Evolutionary conservation across 2,329 filamentous ascomycete genomes (phyloP).

Genomic region (Tolypocladium inflatum): DNA sequence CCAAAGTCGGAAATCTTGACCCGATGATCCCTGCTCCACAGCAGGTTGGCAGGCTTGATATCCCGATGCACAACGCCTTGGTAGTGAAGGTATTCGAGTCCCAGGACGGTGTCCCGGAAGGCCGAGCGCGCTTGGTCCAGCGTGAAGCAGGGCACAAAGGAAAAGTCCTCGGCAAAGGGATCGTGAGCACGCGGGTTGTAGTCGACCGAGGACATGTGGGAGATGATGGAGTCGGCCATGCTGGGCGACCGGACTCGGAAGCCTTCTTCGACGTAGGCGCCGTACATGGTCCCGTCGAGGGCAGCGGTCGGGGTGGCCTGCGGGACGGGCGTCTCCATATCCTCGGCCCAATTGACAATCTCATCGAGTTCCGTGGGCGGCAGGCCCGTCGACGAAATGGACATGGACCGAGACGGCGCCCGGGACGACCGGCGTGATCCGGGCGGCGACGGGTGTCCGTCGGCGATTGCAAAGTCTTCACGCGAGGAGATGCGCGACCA

Average conservation of each 20-base stretch:
- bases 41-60: constrained; percentile 82
- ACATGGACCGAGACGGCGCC: constrained; percentile 37
- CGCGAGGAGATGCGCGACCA: constrained; percentile 33
- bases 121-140: constrained; percentile 71
- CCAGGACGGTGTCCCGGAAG: constrained; percentile 87
- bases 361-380: constrained; percentile 24
- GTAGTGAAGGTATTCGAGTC: constrained; percentile 86
- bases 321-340: constrained; percentile 43
- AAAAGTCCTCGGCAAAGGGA: constrained; percentile 74
- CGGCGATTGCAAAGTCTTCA: constrained; percentile 27
- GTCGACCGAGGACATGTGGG: constrained; percentile 58
- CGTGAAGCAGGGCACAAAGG: constrained; percentile 89
- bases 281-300: constrained; percentile 71
- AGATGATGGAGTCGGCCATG: constrained; percentile 66
- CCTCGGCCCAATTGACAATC: constrained; percentile 32
- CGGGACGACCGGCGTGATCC: constrained; percentile 33
- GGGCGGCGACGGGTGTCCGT: constrained; percentile 25
- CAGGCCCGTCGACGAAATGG: constrained; percentile 27
- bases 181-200: constrained; percentile 49
- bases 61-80: constrained; percentile 78
- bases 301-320: constrained; percentile 43
- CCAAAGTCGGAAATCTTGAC: constrained; percentile 99
- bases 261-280: constrained; percentile 52
- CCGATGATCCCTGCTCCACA: constrained; percentile 74
- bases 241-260: constrained; percentile 66